phyloP scores from a whole-genome alignment of 1,284 basidiomycete genomes.

The Austropuccinia psidii region DNA sequence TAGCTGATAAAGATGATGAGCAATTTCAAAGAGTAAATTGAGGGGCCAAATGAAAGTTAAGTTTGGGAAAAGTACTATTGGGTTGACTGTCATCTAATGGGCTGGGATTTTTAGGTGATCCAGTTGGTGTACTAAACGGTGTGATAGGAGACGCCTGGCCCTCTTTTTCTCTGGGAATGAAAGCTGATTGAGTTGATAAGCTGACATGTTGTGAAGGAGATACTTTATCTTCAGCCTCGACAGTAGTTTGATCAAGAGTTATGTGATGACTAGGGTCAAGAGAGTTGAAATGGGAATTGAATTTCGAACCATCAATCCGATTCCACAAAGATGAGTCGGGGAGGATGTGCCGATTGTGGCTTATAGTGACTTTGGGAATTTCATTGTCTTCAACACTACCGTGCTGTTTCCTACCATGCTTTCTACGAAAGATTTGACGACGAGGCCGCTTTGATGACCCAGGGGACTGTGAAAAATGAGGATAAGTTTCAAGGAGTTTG shows the following conservation, averaged over 20 bases:
- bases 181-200: background rate
- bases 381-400: constrained; percentile 41
- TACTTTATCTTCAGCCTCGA: background rate
- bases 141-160: constrained; percentile 41
- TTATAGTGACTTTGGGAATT: constrained; percentile 67
- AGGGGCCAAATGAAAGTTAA: too few species aligned
- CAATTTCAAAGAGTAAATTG: too few species aligned
- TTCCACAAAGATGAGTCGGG: constrained; percentile 70
- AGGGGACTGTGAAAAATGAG: constrained; percentile 34
- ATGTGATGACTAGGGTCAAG: constrained; percentile 4
- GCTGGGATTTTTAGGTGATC: too few species aligned
- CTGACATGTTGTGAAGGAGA: background rate
- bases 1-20: constrained; percentile 48
- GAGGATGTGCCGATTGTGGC: constrained; percentile 88
- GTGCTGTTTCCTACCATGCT: constrained; percentile 1
- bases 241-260: background rate
- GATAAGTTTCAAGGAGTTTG: constrained; percentile 13
- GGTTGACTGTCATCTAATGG: too few species aligned
- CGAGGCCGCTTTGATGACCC: background rate
- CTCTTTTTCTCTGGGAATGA: background rate
- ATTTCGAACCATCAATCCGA: too few species aligned
- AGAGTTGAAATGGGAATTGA: background rate
- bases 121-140: constrained; percentile 33
- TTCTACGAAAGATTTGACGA: constrained; percentile 44
- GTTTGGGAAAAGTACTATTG: too few species aligned